Conservation (phyloP, 306 rosid species). For the Sindora glabra region DNA sequence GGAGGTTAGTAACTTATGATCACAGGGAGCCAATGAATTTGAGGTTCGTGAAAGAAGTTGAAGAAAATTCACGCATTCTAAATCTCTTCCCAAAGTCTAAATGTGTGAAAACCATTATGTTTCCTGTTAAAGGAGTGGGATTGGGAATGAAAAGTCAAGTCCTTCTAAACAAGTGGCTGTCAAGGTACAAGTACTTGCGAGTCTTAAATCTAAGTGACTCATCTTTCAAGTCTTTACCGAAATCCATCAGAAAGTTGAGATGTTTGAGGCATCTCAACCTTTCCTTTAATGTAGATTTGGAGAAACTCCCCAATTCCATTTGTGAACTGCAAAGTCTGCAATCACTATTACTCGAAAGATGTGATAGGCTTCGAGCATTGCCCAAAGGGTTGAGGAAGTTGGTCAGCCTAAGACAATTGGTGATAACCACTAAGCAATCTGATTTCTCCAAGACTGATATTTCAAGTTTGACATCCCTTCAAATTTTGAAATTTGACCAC, state of each 20-base stretch:
- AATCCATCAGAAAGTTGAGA: background rate
- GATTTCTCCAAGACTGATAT: slow-evolving; percentile 8
- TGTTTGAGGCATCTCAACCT: slow-evolving; percentile 12
- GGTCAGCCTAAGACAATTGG: too few species aligned
- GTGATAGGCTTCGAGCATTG: slow-evolving; percentile 6
- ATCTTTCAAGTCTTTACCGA: slow-evolving; percentile 6
- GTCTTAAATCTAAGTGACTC: slow-evolving; percentile 4
- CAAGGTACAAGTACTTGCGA: slow-evolving; percentile 4
- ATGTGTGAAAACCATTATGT: background rate
- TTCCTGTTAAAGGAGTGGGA: background rate
- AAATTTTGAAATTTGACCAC: background rate
- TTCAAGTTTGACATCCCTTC: slow-evolving; percentile 9
- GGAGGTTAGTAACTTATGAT: too few species aligned
- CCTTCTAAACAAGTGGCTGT: background rate
- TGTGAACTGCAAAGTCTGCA: slow-evolving; percentile 26
- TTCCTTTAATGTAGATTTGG: background rate
- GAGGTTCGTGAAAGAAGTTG: too few species aligned
- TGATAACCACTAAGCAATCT: slow-evolving; percentile 10
- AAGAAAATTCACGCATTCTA: background rate
- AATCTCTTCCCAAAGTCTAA: background rate
- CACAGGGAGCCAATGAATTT: too few species aligned
- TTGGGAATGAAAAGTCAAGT: background rate
- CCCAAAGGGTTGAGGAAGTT: slow-evolving; percentile 17
- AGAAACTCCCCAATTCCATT: slow-evolving; percentile 10
- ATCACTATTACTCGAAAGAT: slow-evolving; percentile 6